Base-by-base conservation (phyloP, 306 rosid species). In the Purshia tridentata region DNA sequence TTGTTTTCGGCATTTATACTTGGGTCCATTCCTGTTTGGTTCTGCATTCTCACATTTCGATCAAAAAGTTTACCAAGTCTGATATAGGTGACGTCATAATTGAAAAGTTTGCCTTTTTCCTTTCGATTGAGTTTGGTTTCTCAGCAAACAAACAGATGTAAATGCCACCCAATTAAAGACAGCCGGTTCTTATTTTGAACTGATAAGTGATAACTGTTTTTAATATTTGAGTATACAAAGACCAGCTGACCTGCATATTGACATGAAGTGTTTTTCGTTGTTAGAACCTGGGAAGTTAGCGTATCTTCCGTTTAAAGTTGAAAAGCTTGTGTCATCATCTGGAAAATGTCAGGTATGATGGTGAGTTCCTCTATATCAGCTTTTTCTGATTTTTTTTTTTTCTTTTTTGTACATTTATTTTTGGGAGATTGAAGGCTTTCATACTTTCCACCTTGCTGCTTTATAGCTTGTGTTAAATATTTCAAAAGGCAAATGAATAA, bases 271-370 rank as follows among this genome's bases (percentile, higher is more conserved):
- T 9, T 35, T 68, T 62, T 44, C 14, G 0, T 83, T 69, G 44
- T 12, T 65, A 84, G 83, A 74, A 71, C 75, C 93, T 86, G 95
- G 97, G 73, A 88, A 85, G 73, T 44, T 86, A 7, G 65, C 76
- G 69, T 76, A 84, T 48, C 73, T 82, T 73, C 74, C 90, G 8
- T 51, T 73, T 44, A 81, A 87, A 54, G 78, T 57, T 49, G 83
- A 81, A 55, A 88, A 78, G 74, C 50, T 84, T 57, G 65, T 80
- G 44, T 74, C 85, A 8, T 76, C 67, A 46, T 62, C 65, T 40
- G 77, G 80, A 70, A 82, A 88, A 69, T 81, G 88, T 88, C 92
- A 90, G 96, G 97, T 94, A 88, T 72, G 95, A 85, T 82, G 95
- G 95, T 87, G 95, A 90, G 95, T 88, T 79, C 70, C 71, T 76